Evolutionary conservation across 352 stramenopile genomes (phyloP).

Genomic region (Pythium rishiriense): DNA sequence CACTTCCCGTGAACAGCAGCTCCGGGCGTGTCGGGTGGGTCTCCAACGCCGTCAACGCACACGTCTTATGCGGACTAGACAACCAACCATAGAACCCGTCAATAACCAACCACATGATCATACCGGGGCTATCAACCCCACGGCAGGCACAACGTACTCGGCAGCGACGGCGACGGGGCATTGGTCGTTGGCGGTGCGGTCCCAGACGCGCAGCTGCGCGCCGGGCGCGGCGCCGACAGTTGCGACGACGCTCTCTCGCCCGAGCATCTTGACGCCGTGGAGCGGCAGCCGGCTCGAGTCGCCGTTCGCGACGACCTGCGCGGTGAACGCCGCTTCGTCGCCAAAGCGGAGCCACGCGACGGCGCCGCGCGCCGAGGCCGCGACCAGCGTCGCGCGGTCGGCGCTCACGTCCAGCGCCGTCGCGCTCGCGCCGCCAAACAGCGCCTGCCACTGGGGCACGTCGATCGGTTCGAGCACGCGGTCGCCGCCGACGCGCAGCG

Average conservation of each 20-base stretch:
- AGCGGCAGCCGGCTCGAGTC: constrained; percentile 54
- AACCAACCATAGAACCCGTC: neutral
- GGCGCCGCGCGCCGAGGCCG: constrained; percentile 49
- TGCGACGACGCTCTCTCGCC: constrained; percentile 60
- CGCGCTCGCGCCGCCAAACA: constrained; percentile 46
- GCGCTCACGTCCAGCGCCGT: constrained; percentile 65
- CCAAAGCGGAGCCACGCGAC: constrained; percentile 74
- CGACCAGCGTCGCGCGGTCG: constrained; percentile 47
- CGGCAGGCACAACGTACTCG: constrained; percentile 43
- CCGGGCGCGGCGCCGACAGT: constrained; percentile 66
- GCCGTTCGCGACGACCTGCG: constrained; percentile 34
- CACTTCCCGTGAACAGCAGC: constrained; percentile 65
- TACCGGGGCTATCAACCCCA: too few species aligned
- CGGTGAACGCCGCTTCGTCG: constrained; percentile 21
- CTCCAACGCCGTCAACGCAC: constrained; percentile 60
- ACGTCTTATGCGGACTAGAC: constrained; percentile 37
- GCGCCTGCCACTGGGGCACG: constrained; percentile 61
- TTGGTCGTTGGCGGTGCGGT: constrained; percentile 52
- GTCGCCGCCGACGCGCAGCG: constrained; percentile 38
- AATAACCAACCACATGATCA: neutral
- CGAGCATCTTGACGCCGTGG: constrained; percentile 74
- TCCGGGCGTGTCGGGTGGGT: constrained; percentile 78
- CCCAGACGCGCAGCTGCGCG: constrained; percentile 76
- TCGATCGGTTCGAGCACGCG: constrained; percentile 21
- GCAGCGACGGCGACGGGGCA: constrained; percentile 52